These are phyloP conservation scores for Nepenthes alata DNA, from an alignment of 179 eudicot genomes.

Conservation along the genomic window DNA sequence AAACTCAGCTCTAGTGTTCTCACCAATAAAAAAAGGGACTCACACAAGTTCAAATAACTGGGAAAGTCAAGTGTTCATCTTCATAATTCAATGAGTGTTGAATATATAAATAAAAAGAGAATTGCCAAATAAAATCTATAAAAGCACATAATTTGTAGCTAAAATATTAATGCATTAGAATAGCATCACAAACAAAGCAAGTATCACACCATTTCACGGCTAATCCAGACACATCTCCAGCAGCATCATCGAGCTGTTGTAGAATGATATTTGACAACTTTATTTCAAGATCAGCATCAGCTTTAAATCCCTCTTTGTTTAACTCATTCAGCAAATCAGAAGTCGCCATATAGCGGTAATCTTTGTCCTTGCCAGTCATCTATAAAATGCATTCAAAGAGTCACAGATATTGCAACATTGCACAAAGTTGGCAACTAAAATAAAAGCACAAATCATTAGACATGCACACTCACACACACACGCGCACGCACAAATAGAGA, in stretches of 20 bases:
- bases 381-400: constrained; percentile 13
- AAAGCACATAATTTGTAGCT: not conserved
- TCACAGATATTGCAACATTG: not conserved
- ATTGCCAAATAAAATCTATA: not conserved
- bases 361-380: constrained; percentile 99
- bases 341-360: constrained; percentile 97
- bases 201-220: constrained; percentile 84
- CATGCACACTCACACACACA: not conserved
- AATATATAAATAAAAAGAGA: not conserved
- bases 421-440: not conserved
- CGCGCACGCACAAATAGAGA: too few species aligned
- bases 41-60: too few species aligned
- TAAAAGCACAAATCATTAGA: not conserved
- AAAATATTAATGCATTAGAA: not conserved
- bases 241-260: constrained; percentile 95
- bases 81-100: not conserved
- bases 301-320: constrained; percentile 79
- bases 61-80: too few species aligned
- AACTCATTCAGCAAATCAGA: constrained; percentile 95
- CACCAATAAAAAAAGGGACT: too few species aligned
- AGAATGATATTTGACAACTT: constrained; percentile 72
- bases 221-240: constrained; percentile 96
- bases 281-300: constrained; percentile 73
- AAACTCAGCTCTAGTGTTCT: too few species aligned
- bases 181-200: not conserved